phyloP scores from a whole-genome alignment of 139 green algal species.

The Gonium pectorale region DNA sequence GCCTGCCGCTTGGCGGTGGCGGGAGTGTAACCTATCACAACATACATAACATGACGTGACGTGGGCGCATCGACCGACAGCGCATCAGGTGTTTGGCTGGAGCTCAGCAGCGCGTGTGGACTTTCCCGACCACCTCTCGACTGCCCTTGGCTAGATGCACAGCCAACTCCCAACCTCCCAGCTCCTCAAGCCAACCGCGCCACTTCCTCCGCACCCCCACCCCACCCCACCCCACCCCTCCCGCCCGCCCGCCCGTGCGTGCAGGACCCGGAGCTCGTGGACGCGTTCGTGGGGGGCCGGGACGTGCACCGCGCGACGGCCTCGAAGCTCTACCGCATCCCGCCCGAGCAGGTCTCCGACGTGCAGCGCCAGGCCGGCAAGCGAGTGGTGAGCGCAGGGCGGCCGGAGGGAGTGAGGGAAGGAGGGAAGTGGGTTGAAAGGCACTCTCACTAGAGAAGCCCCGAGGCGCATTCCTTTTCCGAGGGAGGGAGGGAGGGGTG shows the following conservation, averaged over 20 bases:
- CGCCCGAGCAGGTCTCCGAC: neutral
- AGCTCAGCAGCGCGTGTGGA: no score
- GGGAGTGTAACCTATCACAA: no score
- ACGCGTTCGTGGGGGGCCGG: neutral
- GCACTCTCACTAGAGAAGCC: no score
- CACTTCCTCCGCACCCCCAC: neutral
- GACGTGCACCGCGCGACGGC: slow-evolving; percentile 12
- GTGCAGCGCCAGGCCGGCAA: slow-evolving; percentile 6
- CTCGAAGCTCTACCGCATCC: neutral
- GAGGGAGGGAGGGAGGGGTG: neutral
- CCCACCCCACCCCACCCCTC: no score
- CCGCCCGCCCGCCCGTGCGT: neutral
- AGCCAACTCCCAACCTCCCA: no score
- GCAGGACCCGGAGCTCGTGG: neutral
- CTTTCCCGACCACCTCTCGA: no score
- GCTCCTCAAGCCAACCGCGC: neutral
- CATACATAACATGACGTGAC: no score
- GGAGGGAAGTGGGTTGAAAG: neutral
- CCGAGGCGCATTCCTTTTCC: no score
- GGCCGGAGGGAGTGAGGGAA: neutral
- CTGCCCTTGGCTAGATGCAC: no score
- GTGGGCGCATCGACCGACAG: no score
- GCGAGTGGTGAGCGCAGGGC: neutral
- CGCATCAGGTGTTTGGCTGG: no score
- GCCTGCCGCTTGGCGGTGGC: no score